Evolutionary conservation across 2,329 filamentous ascomycete species (phyloP), one percentile per base, ranked within the genome.

Genomic region (Teratosphaeria nubilosa): DNA sequence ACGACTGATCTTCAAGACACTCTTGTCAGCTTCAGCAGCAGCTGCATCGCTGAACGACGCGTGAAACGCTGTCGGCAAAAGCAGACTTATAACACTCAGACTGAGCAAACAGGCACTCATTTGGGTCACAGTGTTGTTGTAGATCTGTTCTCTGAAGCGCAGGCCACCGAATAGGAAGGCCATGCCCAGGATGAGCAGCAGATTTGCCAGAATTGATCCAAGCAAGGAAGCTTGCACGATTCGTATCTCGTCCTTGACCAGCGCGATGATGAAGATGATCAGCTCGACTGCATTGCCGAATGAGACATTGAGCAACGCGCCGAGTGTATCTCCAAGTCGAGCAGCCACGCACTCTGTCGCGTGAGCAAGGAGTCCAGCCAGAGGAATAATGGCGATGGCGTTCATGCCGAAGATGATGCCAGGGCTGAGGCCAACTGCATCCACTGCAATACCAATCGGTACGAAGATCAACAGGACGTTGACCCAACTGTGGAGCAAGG

Each of bases 61-160:
- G 69, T 96, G 90, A 72, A 96, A 96, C 4, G 91, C 91, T 34
- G 91, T 96, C 1, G 91, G 91, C 13, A 96, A 76, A 27, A 96
- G 81, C 24, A 96, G 78, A 77, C 91, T 96, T 74, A 90, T 91
- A 60, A 95, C 91, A 69, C 88, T 91, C 73, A 96, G 74, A 77
- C 90, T 95, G 65, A 96, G 82, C 66, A 96, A 79, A 75, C 90
- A 95, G 55, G 91, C 91, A 71, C 90, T 96, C 90, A 96, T 96
- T 72, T 96, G 91, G 0, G 91, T 96, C 59, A 96, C 90, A 24
- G 90, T 96, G 74, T 86, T 94, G 75, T 96, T 96, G 76, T 96
- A 96, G 62, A 96, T 86, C 78, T 96, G 91, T 76, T 96, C 91
- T 70, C 88, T 86, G 73, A 85, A 96, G 62, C 90, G 86, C 57